Percentiles rank a stretch among this genome's conserved stretches.
Conservation (phyloP, 768 basidiomycete species). For the Rickenella mellea region DNA sequence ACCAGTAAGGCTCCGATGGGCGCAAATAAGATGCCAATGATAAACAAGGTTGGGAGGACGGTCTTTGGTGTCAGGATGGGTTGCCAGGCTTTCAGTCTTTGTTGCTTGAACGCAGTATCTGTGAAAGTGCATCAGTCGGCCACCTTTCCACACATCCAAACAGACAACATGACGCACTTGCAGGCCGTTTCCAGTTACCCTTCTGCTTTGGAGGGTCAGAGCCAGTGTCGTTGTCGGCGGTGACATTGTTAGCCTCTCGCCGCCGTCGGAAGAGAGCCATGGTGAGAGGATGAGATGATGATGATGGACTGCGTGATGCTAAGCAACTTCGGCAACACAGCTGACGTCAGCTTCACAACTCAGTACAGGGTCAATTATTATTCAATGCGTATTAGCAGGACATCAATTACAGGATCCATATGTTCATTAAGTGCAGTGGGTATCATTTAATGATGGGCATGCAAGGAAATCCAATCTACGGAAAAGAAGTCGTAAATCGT, state of each 20-base stretch:
- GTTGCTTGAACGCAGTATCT: conserved; percentile 99
- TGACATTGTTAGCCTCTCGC: conserved; percentile 12
- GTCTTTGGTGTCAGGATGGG: conserved; percentile 97
- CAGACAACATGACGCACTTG: conserved; percentile 44
- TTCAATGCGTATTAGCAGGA: too few relatives aligned
- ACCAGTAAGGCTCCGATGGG: conserved; percentile 92
- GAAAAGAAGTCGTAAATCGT: too few relatives aligned
- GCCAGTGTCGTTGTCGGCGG: conserved; percentile 25
- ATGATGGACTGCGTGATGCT: not conserved
- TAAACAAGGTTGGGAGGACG: conserved; percentile 91
- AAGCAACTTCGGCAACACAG: too few relatives aligned
- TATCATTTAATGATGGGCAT: too few relatives aligned
- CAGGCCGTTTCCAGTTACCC: conserved; percentile 76
- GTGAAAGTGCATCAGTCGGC: conserved; percentile 8
- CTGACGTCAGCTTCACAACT: too few relatives aligned
- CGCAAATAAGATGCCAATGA: conserved; percentile 90
- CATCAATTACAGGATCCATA: too few relatives aligned
- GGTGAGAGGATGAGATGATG: not conserved
- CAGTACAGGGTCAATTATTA: too few relatives aligned
- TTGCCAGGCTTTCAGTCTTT: conserved; percentile 99
- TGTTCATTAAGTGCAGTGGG: too few relatives aligned
- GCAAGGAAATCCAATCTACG: too few relatives aligned
- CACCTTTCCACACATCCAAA: conserved; percentile 1
- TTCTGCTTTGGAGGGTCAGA: conserved; percentile 69
- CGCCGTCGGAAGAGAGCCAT: conserved; percentile 25